Evolutionary conservation across 768 basidiomycete genomes (phyloP).

Genomic region (Amanita exitialis): DNA sequence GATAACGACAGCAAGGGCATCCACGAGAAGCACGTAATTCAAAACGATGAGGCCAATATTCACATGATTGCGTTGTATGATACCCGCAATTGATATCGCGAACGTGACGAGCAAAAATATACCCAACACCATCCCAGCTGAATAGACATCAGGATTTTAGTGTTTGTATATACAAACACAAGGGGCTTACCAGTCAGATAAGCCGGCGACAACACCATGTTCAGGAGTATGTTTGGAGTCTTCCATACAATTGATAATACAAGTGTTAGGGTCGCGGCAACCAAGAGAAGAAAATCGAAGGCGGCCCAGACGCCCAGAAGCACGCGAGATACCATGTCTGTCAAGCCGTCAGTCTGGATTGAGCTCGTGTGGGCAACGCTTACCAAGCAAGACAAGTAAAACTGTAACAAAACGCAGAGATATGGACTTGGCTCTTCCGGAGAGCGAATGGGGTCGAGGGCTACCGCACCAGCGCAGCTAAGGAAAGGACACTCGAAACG

Average conservation of each 20-base stretch:
- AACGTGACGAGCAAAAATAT: conserved; percentile 58
- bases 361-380: background rate
- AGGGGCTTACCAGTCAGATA: conserved; percentile 45
- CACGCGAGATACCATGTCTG: conserved; percentile 60
- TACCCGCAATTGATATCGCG: conserved; percentile 57
- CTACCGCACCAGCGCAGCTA: conserved; percentile 28
- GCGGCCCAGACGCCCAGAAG: conserved; percentile 66
- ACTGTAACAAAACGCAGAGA: background rate
- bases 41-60: conserved; percentile 63
- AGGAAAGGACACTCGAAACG: conserved; percentile 23
- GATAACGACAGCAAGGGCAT: conserved; percentile 49
- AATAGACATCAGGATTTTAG: background rate
- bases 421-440: conserved; percentile 34
- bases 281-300: conserved; percentile 60
- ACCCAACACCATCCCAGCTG: conserved; percentile 68
- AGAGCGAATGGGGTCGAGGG: conserved; percentile 33
- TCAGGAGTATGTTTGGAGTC: conserved; percentile 56
- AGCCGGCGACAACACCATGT: conserved; percentile 50
- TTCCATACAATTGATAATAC: conserved; percentile 67
- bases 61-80: conserved; percentile 61
- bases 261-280: conserved; percentile 57
- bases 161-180: background rate
- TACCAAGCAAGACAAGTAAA: background rate
- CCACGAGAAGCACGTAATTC: conserved; percentile 63
- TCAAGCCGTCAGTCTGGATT: background rate